A percentile compares a stretch with the other conserved stretches of the same genome.
phyloP scores from a whole-genome alignment of 805 yeast genomes.

The Nakazawaea wickerhamii region DNA sequence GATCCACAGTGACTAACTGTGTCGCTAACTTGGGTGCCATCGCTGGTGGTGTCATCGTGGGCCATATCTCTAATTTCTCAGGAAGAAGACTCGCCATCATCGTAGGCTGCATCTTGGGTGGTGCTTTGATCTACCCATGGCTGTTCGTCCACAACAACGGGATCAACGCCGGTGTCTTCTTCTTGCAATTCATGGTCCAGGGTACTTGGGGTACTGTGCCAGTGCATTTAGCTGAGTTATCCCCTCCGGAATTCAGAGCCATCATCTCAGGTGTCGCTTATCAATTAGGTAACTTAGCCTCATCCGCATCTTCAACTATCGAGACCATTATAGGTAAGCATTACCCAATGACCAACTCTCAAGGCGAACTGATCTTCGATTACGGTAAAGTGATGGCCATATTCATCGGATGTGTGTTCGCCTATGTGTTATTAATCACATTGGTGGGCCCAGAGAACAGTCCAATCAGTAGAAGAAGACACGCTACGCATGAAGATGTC shows the following conservation, averaged over 20 bases:
- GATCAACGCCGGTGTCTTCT: constrained; percentile 55
- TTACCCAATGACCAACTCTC: constrained; percentile 33
- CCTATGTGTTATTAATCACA: constrained; percentile 41
- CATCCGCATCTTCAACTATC: constrained; percentile 65
- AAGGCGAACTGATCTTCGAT: constrained; percentile 32
- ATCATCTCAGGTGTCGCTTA: constrained; percentile 60
- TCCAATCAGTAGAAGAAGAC: constrained; percentile 21
- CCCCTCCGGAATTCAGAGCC: constrained; percentile 59
- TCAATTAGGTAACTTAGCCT: constrained; percentile 64
- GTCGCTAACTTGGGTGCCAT: constrained; percentile 58
- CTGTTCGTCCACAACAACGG: constrained; percentile 42
- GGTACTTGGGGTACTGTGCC: constrained; percentile 71
- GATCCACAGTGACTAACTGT: constrained; percentile 49
- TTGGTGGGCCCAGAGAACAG: constrained; percentile 61
- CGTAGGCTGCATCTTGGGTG: constrained; percentile 48
- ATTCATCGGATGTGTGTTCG: constrained; percentile 60
- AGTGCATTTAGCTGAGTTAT: constrained; percentile 53
- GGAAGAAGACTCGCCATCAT: constrained; percentile 54
- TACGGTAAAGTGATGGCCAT: constrained; percentile 63
- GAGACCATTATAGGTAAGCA: constrained; percentile 57
- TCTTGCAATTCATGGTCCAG: constrained; percentile 58
- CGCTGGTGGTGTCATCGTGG: constrained; percentile 49
- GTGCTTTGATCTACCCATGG: constrained; percentile 61
- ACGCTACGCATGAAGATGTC: background rate
- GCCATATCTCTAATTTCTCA: constrained; percentile 47